Evolutionary conservation across 2,329 filamentous ascomycete species (phyloP).

Genomic region (Ophiocordyceps robertsii): DNA sequence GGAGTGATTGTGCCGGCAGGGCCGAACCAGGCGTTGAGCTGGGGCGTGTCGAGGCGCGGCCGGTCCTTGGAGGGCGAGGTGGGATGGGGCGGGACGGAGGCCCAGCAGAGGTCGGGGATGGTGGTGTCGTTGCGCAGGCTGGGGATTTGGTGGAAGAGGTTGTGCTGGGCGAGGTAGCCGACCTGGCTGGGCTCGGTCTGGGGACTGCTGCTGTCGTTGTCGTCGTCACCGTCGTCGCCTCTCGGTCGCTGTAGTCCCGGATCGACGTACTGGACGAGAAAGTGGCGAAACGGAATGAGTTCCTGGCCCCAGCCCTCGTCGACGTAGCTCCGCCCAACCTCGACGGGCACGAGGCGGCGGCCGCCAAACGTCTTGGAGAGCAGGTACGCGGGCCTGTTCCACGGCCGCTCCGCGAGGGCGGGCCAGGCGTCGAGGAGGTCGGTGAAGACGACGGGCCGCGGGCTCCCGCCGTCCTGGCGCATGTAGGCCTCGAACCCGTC

Average conservation of each 20-base stretch:
- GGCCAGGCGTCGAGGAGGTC: slow-evolving; percentile 58
- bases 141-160: slow-evolving; percentile 74
- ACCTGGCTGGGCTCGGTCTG: slow-evolving; percentile 17
- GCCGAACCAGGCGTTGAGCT: slow-evolving; percentile 88
- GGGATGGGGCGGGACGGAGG: slow-evolving; percentile 45
- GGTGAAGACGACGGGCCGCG: slow-evolving; percentile 56
- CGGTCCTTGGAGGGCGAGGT: slow-evolving; percentile 20
- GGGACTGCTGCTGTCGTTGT: not conserved
- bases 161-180: slow-evolving; percentile 86
- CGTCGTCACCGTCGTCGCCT: slow-evolving; percentile 4
- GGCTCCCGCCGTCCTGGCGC: slow-evolving; percentile 24
- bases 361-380: slow-evolving; percentile 62
- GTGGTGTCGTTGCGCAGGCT: slow-evolving; percentile 59
- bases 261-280: slow-evolving; percentile 50
- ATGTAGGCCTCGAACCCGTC: slow-evolving; percentile 50
- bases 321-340: slow-evolving; percentile 77
- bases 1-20: slow-evolving; percentile 81
- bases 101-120: slow-evolving; percentile 77
- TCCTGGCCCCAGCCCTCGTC: slow-evolving; percentile 75
- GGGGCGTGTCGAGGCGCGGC: slow-evolving; percentile 40
- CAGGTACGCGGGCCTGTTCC: slow-evolving; percentile 64
- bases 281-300: slow-evolving; percentile 61
- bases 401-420: slow-evolving; percentile 52
- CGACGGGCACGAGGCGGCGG: slow-evolving; percentile 68
- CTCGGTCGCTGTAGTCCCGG: slow-evolving; percentile 6